phyloP scores from a whole-genome alignment of 2,329 filamentous ascomycete species.

The Cryphonectria carpinicola region DNA sequence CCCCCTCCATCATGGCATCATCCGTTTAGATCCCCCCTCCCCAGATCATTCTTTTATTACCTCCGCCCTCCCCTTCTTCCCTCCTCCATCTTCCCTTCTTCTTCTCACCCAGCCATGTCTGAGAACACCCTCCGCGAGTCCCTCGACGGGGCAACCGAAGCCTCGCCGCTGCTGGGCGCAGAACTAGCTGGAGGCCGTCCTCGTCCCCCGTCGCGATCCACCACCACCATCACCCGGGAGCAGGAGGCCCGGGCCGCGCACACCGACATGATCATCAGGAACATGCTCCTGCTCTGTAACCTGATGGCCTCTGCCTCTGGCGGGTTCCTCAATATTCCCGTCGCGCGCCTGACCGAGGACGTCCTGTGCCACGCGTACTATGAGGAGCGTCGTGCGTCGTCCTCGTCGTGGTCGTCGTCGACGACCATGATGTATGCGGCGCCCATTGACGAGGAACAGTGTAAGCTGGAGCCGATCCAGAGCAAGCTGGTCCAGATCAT shows the following conservation, averaged over 20 bases:
- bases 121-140: background rate
- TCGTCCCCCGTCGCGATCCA: background rate
- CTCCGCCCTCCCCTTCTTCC: background rate
- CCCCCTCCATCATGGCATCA: background rate
- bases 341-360: conserved; percentile 16
- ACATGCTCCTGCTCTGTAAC: conserved; percentile 10
- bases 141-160: background rate
- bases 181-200: background rate
- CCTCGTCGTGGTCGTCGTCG: background rate
- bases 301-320: conserved; percentile 9
- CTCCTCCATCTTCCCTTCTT: background rate
- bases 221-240: background rate
- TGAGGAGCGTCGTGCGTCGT: background rate
- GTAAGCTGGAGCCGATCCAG: conserved; percentile 24
- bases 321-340: conserved; percentile 6
- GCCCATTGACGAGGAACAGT: conserved; percentile 25
- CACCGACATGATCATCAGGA: conserved; percentile 6
- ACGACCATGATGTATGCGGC: background rate
- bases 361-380: conserved; percentile 23
- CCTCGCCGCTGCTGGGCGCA: conserved; percentile 11
- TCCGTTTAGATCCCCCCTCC: background rate
- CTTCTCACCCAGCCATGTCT: background rate
- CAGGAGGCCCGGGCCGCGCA: background rate
- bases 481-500: conserved; percentile 16
- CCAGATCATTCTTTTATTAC: background rate